Evolutionary conservation across 1,284 basidiomycete genomes (phyloP).

Genomic region (Rhizoctonia solani): DNA sequence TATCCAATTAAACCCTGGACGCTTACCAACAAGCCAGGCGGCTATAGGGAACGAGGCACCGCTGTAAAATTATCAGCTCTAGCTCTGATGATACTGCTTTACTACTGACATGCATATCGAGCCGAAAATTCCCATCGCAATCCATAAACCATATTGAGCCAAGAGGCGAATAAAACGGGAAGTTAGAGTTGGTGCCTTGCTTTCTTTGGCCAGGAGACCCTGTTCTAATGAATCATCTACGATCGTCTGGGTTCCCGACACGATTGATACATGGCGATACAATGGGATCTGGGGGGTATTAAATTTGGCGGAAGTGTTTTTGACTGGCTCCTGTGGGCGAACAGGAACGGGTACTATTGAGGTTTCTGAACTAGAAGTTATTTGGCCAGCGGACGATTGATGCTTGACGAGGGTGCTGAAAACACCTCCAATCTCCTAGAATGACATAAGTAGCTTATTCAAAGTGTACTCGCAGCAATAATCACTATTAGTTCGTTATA

Average conservation of each 20-base stretch:
- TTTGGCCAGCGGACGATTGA: not conserved
- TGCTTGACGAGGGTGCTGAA: slow-evolving; percentile 24
- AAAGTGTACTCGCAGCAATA: not conserved
- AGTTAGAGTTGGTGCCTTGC: not conserved
- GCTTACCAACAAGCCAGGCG: slow-evolving; percentile 44
- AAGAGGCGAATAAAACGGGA: not conserved
- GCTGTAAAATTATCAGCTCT: slow-evolving; percentile 26
- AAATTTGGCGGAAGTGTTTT: not conserved
- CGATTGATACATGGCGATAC: not conserved
- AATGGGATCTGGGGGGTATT: not conserved
- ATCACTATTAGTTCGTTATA: slow-evolving; percentile 46
- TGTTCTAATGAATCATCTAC: slow-evolving; percentile 5
- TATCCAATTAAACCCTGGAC: no score
- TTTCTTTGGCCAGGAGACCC: not conserved
- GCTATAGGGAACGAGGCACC: slow-evolving; percentile 48
- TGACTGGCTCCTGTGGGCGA: not conserved
- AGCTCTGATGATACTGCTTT: not conserved
- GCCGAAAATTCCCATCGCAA: slow-evolving; percentile 5
- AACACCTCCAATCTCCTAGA: slow-evolving; percentile 13
- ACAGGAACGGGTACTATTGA: not conserved
- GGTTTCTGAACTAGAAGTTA: not conserved
- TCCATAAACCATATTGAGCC: slow-evolving; percentile 1
- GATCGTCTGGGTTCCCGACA: not conserved
- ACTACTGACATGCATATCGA: slow-evolving; percentile 15
- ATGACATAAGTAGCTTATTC: not conserved